A percentile compares a stretch with the other conserved stretches of the same genome.
phyloP scores from a whole-genome alignment of 2,329 filamentous ascomycete species.

The Dothistroma pini region DNA sequence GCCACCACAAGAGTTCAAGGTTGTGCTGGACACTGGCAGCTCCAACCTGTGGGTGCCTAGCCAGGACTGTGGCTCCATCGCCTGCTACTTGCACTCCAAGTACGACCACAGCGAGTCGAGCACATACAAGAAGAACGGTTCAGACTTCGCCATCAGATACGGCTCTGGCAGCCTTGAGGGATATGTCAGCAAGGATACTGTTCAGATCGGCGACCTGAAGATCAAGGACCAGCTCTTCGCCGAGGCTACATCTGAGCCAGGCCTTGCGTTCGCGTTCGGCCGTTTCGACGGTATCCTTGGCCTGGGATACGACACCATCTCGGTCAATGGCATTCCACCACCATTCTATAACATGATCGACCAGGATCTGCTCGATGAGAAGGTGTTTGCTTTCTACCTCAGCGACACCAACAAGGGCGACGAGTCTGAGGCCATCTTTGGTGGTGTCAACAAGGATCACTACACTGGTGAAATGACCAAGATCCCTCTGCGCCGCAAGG shows the following conservation, averaged over 20 bases:
- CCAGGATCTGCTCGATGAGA: slow-evolving; percentile 83
- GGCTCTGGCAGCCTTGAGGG: slow-evolving; percentile 92
- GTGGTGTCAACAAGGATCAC: slow-evolving; percentile 79
- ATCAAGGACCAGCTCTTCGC: slow-evolving; percentile 92
- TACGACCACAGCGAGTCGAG: slow-evolving; percentile 90
- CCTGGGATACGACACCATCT: slow-evolving; percentile 90
- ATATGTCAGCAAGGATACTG: slow-evolving; percentile 83
- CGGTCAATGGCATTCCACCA: slow-evolving; percentile 91
- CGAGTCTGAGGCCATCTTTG: slow-evolving; percentile 84
- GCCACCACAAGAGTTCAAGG: slow-evolving; percentile 94
- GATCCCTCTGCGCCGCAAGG: slow-evolving; percentile 94
- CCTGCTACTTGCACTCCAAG: slow-evolving; percentile 95
- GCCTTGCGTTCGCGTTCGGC: slow-evolving; percentile 95
- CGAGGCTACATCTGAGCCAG: slow-evolving; percentile 92
- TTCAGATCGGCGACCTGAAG: slow-evolving; percentile 83
- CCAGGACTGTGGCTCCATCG: slow-evolving; percentile 84
- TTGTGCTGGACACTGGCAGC: slow-evolving; percentile 95
- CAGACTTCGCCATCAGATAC: slow-evolving; percentile 87
- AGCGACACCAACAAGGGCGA: slow-evolving; percentile 67
- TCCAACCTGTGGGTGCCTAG: slow-evolving; percentile 99
- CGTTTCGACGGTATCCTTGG: slow-evolving; percentile 96
- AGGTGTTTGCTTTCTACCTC: slow-evolving; percentile 96
- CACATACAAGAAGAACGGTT: slow-evolving; percentile 91
- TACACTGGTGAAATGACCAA: slow-evolving; percentile 83
- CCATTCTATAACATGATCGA: slow-evolving; percentile 96